phyloP scores from a whole-genome alignment of 306 rosid genomes.

The Vigna radiata region DNA sequence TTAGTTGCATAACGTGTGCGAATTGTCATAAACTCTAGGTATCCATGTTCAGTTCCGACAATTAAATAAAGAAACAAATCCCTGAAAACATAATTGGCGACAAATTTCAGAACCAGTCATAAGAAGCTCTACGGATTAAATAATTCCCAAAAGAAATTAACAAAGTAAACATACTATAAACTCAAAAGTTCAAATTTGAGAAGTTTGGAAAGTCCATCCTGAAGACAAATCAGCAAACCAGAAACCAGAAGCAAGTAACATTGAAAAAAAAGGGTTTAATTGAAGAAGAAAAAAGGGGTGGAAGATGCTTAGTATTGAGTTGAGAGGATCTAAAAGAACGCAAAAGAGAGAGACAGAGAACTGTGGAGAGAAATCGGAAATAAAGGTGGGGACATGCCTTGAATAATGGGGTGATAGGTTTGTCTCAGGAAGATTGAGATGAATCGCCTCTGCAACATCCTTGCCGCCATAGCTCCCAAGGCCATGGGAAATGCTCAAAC shows the following conservation, averaged over 20 bases:
- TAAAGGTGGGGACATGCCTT: constrained; percentile 42
- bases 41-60: too few species aligned
- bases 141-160: neutral
- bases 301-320: neutral
- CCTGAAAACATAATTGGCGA: neutral
- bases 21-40: too few species aligned
- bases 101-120: neutral
- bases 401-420: constrained; percentile 27
- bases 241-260: neutral
- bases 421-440: constrained; percentile 45
- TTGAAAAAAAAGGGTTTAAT: neutral
- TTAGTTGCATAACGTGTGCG: too few species aligned
- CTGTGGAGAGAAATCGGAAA: neutral
- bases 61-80: neutral
- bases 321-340: neutral
- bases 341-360: neutral
- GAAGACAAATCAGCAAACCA: too few species aligned
- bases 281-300: neutral
- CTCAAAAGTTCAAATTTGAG: neutral
- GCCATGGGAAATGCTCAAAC: neutral
- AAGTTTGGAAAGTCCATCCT: neutral
- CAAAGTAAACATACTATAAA: neutral
- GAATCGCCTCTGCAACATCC: constrained; percentile 59
- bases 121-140: neutral
- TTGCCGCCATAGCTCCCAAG: constrained; percentile 39